Conservation (phyloP, 257 asterid species). For the Salvia miltiorrhiza region DNA sequence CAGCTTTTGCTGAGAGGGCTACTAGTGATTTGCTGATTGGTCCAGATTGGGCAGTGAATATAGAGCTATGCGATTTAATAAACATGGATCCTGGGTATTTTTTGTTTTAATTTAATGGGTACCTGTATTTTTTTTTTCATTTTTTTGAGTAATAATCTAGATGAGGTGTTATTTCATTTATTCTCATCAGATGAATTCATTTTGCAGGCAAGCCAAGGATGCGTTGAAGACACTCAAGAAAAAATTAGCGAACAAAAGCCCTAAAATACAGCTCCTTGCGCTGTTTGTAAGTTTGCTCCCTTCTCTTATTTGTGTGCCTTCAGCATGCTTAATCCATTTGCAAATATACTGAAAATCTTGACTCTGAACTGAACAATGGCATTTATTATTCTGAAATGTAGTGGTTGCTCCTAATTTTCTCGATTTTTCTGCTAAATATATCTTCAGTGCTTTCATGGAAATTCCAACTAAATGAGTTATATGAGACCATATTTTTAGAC, state of each 20-base stretch:
- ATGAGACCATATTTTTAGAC: background rate
- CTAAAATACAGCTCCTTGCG: conserved; percentile 85
- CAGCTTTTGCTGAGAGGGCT: conserved; percentile 92
- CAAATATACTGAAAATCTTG: background rate
- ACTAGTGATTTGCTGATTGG: conserved; percentile 89
- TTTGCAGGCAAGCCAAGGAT: conserved; percentile 86
- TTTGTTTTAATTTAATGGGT: background rate
- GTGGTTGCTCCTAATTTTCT: conserved; percentile 9
- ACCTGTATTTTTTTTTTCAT: background rate
- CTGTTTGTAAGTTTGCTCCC: conserved; percentile 65
- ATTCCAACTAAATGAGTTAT: background rate
- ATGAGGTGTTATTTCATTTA: conserved; percentile 1
- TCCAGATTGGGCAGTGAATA: conserved; percentile 97
- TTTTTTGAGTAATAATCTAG: background rate
- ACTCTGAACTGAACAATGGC: background rate
- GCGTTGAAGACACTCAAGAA: conserved; percentile 89
- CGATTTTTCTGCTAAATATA: background rate
- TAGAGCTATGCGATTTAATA: conserved; percentile 87
- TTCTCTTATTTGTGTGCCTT: background rate
- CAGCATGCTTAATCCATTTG: background rate
- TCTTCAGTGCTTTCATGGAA: background rate
- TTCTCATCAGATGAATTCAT: conserved; percentile 20
- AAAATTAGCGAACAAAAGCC: conserved; percentile 76
- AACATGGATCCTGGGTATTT: conserved; percentile 78
- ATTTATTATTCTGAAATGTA: background rate